Evolutionary conservation across 2,329 filamentous ascomycete genomes (phyloP).

Genomic region (Ascochyta lentis): DNA sequence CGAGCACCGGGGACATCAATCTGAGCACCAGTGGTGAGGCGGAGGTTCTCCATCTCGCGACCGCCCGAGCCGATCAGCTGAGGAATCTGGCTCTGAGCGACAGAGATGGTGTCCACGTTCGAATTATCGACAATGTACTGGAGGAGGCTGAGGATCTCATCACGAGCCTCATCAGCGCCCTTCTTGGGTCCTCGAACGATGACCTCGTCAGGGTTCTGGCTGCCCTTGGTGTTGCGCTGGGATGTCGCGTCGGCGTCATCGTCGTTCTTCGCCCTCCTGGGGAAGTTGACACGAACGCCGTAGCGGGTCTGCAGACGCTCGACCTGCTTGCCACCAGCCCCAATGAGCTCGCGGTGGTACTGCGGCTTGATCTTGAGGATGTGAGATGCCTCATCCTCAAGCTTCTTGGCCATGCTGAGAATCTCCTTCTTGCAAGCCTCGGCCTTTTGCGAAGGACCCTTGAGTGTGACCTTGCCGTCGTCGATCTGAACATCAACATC

Average conservation of each 20-base stretch:
- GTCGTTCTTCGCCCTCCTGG: slow-evolving; percentile 69
- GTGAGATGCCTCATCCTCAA: slow-evolving; percentile 90
- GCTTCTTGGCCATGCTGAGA: slow-evolving; percentile 75
- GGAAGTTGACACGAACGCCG: slow-evolving; percentile 95
- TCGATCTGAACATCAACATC: slow-evolving; percentile 85
- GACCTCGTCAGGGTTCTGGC: slow-evolving; percentile 87
- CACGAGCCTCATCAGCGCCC: slow-evolving; percentile 88
- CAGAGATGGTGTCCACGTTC: slow-evolving; percentile 76
- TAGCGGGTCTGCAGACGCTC: slow-evolving; percentile 92
- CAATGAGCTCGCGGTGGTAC: slow-evolving; percentile 93
- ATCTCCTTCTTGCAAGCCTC: slow-evolving; percentile 87
- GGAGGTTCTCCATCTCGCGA: slow-evolving; percentile 87
- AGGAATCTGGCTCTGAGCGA: slow-evolving; percentile 92
- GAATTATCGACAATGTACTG: slow-evolving; percentile 92
- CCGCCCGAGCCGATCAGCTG: slow-evolving; percentile 91
- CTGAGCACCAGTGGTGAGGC: slow-evolving; percentile 81
- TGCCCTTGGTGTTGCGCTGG: slow-evolving; percentile 63
- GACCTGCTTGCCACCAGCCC: slow-evolving; percentile 84
- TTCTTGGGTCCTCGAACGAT: slow-evolving; percentile 89
- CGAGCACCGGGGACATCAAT: slow-evolving; percentile 88
- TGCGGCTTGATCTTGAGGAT: slow-evolving; percentile 89
- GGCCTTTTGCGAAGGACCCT: slow-evolving; percentile 93
- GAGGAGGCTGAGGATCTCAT: slow-evolving; percentile 86
- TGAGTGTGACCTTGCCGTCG: slow-evolving; percentile 93
- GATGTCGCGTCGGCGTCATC: slow-evolving; percentile 75